phyloP scores from a whole-genome alignment of 306 rosid genomes.

The Psophocarpus tetragonolobus region DNA sequence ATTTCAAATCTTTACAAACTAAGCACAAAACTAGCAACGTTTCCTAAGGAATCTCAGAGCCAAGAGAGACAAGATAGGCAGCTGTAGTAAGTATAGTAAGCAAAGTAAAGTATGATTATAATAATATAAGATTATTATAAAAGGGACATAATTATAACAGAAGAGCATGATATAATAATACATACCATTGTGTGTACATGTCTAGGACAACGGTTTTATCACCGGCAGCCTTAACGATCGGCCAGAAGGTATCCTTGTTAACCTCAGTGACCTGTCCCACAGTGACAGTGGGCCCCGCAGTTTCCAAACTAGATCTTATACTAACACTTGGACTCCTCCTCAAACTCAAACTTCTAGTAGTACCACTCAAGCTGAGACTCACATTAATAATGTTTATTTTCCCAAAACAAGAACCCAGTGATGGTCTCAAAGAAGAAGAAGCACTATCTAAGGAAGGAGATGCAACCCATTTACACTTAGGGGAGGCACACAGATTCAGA shows the following conservation, averaged over 20 bases:
- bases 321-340: conserved; percentile 26
- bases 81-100: background rate
- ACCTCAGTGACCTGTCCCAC: conserved; percentile 90
- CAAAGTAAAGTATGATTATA: background rate
- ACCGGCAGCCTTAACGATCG: conserved; percentile 89
- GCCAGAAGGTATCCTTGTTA: conserved; percentile 95
- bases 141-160: background rate
- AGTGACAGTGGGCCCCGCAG: conserved; percentile 58
- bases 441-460: conserved; percentile 36
- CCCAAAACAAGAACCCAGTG: conserved; percentile 4
- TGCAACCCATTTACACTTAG: conserved; percentile 20
- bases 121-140: background rate
- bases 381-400: background rate
- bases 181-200: conserved; percentile 97
- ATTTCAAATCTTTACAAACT: background rate
- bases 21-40: background rate
- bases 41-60: background rate
- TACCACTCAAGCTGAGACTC: background rate
- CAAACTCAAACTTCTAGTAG: background rate
- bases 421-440: conserved; percentile 5
- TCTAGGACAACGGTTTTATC: conserved; percentile 91
- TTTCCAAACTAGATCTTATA: conserved; percentile 74
- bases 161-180: background rate
- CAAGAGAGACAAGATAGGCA: background rate
- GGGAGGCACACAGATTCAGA: conserved; percentile 46